A percentile compares a stretch with the other conserved stretches of the same genome.
Evolutionary conservation across 257 asterid species (phyloP).

Genomic region (Nicotiana benthamiana): DNA sequence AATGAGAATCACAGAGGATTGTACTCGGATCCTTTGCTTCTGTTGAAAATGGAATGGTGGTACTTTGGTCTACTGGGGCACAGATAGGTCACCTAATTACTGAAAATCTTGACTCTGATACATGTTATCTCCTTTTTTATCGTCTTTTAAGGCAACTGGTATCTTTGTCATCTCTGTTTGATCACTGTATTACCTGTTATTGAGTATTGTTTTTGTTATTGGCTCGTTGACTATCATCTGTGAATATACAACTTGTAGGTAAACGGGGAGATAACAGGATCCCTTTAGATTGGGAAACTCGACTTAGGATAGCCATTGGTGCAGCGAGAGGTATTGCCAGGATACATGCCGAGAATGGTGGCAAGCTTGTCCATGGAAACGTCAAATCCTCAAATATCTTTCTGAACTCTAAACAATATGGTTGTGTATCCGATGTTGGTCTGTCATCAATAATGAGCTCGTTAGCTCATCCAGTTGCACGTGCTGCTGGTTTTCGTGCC

Average conservation of each 20-base stretch:
- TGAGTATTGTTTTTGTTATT: not conserved
- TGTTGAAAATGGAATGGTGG: not conserved
- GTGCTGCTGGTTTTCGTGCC: constrained; percentile 73
- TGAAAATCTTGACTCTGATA: not conserved
- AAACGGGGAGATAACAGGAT: constrained; percentile 41
- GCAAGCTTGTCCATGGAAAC: constrained; percentile 70
- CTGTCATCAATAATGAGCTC: constrained; percentile 55
- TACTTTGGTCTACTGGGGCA: not conserved
- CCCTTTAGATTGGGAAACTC: constrained; percentile 61
- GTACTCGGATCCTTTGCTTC: not conserved
- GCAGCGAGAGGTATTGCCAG: constrained; percentile 73
- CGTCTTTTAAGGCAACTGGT: not conserved
- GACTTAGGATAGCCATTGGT: constrained; percentile 60
- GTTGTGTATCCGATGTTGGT: constrained; percentile 72
- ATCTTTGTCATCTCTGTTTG: not conserved
- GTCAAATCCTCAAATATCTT: constrained; percentile 68
- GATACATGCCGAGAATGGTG: constrained; percentile 52
- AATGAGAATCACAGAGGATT: not conserved
- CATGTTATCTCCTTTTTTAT: not conserved
- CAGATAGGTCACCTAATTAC: not conserved
- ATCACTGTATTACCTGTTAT: constrained; percentile 8
- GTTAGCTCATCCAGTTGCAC: constrained; percentile 55
- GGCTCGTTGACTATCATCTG: not conserved
- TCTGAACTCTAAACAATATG: constrained; percentile 48
- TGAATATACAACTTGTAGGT: constrained; percentile 28